Evolutionary conservation across 352 stramenopile species (phyloP), one percentile per base, ranked within the genome.

Genomic region (Phytophthora cryptogea): DNA sequence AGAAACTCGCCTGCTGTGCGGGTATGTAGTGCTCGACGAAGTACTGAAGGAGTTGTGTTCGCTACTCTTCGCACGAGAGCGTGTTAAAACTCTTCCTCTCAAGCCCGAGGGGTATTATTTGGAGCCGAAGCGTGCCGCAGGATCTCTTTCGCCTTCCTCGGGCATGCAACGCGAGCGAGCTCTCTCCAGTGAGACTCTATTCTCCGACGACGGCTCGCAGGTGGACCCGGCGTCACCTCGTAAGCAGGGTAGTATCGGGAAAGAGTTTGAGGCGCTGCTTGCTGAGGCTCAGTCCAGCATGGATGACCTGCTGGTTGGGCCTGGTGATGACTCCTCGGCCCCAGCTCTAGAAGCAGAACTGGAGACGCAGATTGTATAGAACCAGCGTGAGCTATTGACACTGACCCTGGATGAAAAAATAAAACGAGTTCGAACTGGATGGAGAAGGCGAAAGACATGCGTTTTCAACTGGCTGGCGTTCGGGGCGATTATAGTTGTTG

Each of bases 21-120:
- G 79, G 0, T 93, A 82, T n/a, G 72, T 94, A 23, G 75, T 95
- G 31, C 61, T 95, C 14, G 86, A 95, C 45, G 86, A 95, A 54
- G 80, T 95, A 30, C 57, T 95, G 3, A 94, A 94, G 59, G 86
- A 95, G 59, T 71, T 95, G 2, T 92, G 86, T 45, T 91, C 84
- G 8, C 72, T 90, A 52, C 63, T 94, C 2, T 92, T 94, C 47
- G 83, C 84, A 1, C 82, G 80, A 23, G 84, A 93, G 32, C 81
- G 81, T 17, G 78, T 92, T 23, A 78, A 80, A 35, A 87, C 67
- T 16, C 62, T 95, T 32, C 86, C 86, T 6, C 66, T 94, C 28
- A 90, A 91, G 54, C 84, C 86, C 1, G 86, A 94, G 51, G 86
- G 85, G 3, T 92, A 87, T 62, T 95, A 94, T 70, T 71, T 94